These are phyloP conservation scores for Discostella stelligeroides DNA, from an alignment of 108 stramenopile genomes.

Conservation along the genomic window DNA sequence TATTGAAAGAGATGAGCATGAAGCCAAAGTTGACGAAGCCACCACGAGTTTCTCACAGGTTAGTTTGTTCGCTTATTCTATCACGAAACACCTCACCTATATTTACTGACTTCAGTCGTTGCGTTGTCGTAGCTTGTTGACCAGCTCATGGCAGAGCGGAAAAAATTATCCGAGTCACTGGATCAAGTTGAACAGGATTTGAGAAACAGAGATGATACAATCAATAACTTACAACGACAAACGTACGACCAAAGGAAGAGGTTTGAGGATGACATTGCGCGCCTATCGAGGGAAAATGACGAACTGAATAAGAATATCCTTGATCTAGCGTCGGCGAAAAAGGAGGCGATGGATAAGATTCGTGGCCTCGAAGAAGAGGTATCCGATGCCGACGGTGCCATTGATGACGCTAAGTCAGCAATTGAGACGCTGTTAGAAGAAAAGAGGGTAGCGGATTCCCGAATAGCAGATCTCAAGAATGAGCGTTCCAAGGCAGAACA, in stretches of 20 bases:
- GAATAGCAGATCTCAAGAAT: constrained; percentile 38
- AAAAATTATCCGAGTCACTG: constrained; percentile 34
- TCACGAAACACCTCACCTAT: neutral
- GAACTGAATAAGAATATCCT: constrained; percentile 33
- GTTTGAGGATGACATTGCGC: constrained; percentile 30
- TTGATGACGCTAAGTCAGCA: constrained; percentile 52
- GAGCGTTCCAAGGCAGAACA: constrained; percentile 37
- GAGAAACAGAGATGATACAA: constrained; percentile 21
- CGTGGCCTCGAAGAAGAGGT: constrained; percentile 52
- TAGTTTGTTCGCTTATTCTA: neutral
- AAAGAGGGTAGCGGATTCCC: constrained; percentile 40
- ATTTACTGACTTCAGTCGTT: neutral
- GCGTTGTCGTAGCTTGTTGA: constrained; percentile 25
- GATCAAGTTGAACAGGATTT: constrained; percentile 37
- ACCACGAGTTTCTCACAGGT: constrained; percentile 33
- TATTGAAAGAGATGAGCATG: constrained; percentile 43
- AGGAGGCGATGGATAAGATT: constrained; percentile 55
- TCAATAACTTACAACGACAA: constrained; percentile 28
- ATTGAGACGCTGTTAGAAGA: constrained; percentile 46
- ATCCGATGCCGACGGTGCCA: constrained; percentile 49
- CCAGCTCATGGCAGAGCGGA: constrained; percentile 44
- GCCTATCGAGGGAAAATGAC: constrained; percentile 35
- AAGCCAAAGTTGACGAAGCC: constrained; percentile 48
- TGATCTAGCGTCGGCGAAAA: constrained; percentile 29
- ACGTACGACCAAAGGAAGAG: constrained; percentile 18